Percentiles rank a stretch among this genome's conserved stretches.
Conservation (phyloP, 306 rosid genomes). For the Benincasa hispida region DNA sequence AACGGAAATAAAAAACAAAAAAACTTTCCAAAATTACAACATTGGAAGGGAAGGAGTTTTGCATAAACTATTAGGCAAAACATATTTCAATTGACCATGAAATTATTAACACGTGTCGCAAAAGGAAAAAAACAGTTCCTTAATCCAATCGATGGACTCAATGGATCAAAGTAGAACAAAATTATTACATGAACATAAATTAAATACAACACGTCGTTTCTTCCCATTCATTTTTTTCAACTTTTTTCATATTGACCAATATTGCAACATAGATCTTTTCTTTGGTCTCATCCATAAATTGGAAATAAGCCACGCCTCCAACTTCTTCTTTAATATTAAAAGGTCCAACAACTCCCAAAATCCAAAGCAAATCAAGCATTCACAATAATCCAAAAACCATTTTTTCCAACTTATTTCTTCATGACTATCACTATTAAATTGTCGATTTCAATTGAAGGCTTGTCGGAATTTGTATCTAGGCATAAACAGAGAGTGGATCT, state of each 20-base stretch:
- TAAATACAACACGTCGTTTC: not conserved
- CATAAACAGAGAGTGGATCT: constrained; percentile 3
- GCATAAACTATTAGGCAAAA: too few relatives aligned
- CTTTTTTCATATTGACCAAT: not conserved
- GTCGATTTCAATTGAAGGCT: not conserved
- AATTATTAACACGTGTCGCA: not conserved
- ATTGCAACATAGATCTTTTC: not conserved
- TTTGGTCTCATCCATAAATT: not conserved
- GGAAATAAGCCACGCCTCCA: constrained; percentile 11
- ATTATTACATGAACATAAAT: not conserved
- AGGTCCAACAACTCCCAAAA: constrained; percentile 8
- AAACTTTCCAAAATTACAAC: too few relatives aligned
- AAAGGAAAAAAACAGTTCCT: not conserved
- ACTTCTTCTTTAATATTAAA: not conserved
- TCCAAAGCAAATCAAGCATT: not conserved
- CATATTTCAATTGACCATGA: not conserved
- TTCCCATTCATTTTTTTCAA: not conserved
- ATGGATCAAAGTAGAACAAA: too few relatives aligned
- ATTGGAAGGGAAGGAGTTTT: too few relatives aligned
- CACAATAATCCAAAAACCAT: not conserved
- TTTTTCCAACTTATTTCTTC: not conserved
- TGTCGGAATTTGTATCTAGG: not conserved
- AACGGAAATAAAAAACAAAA: too few relatives aligned
- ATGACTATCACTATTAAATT: too few relatives aligned
- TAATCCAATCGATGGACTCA: not conserved